Conservation (phyloP, 129 eudicot genomes). For the Chrysanthemum makinoi region DNA sequence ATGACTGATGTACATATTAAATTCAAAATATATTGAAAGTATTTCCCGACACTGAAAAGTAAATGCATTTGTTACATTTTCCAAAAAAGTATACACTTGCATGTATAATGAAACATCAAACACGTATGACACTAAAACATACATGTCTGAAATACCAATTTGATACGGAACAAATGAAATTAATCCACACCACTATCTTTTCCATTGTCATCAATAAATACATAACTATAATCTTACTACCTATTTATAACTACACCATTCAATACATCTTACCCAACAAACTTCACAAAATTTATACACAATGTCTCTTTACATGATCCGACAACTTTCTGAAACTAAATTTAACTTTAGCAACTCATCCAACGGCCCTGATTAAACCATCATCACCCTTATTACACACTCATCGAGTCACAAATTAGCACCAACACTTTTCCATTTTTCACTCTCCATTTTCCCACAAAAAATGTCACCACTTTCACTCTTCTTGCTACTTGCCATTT, state of each 20-base stretch:
- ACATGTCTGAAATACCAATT: too few relatives aligned
- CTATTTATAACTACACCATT: not conserved
- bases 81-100: too few relatives aligned
- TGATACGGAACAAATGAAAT: too few relatives aligned
- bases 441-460: slow-evolving; percentile 17
- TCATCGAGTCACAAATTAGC: not conserved
- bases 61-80: too few relatives aligned
- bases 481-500: slow-evolving; percentile 20
- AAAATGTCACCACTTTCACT: slow-evolving; percentile 32
- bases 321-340: not conserved
- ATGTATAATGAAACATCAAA: too few relatives aligned
- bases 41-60: too few relatives aligned
- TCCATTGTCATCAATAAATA: too few relatives aligned
- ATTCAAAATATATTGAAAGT: too few relatives aligned
- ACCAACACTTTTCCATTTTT: slow-evolving; percentile 23
- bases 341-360: not conserved
- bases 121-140: too few relatives aligned
- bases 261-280: slow-evolving; percentile 6
- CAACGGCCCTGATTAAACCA: slow-evolving; percentile 19
- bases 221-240: not conserved
- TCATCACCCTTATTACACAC: slow-evolving; percentile 11
- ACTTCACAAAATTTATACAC: not conserved
- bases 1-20: too few relatives aligned
- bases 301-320: slow-evolving; percentile 3
- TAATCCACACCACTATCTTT: too few relatives aligned